Evolutionary conservation across 2,329 filamentous ascomycete species (phyloP).

Genomic region (Parascedosporium putredinis): DNA sequence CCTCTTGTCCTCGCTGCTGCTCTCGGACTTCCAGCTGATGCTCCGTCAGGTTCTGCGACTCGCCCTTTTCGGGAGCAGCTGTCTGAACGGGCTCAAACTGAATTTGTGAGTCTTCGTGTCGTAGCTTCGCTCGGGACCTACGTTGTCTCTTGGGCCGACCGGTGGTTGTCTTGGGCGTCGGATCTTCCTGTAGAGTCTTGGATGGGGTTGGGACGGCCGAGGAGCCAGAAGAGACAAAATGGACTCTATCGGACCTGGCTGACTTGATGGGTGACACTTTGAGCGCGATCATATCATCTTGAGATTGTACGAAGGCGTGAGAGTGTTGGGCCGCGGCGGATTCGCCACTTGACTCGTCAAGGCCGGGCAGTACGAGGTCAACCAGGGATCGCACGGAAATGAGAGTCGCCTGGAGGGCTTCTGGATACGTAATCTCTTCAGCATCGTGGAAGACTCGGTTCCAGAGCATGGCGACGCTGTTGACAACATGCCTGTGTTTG

Average conservation of each 20-base stretch:
- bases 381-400: constrained; percentile 45
- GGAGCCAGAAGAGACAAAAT: constrained; percentile 1
- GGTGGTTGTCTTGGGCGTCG: not conserved
- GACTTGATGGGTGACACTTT: constrained; percentile 13
- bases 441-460: constrained; percentile 56
- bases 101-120: constrained; percentile 76
- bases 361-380: constrained; percentile 34
- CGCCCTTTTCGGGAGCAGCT: constrained; percentile 38
- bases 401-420: constrained; percentile 51
- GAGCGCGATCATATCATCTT: constrained; percentile 30
- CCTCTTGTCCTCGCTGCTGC: constrained; percentile 54
- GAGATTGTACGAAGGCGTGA: constrained; percentile 34
- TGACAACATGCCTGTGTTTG: constrained; percentile 46
- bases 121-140: constrained; percentile 39
- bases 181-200: not conserved
- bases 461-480: constrained; percentile 47
- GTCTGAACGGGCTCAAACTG: constrained; percentile 62
- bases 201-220: not conserved
- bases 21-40: constrained; percentile 69
- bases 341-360: constrained; percentile 20
- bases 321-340: constrained; percentile 26
- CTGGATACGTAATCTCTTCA: constrained; percentile 52
- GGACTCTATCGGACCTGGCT: constrained; percentile 4
- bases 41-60: constrained; percentile 69
- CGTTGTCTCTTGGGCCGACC: constrained; percentile 13